These are phyloP conservation scores for Ascosphaera aggregata DNA, from an alignment of 2,329 filamentous ascomycete genomes.

Conservation along the genomic window DNA sequence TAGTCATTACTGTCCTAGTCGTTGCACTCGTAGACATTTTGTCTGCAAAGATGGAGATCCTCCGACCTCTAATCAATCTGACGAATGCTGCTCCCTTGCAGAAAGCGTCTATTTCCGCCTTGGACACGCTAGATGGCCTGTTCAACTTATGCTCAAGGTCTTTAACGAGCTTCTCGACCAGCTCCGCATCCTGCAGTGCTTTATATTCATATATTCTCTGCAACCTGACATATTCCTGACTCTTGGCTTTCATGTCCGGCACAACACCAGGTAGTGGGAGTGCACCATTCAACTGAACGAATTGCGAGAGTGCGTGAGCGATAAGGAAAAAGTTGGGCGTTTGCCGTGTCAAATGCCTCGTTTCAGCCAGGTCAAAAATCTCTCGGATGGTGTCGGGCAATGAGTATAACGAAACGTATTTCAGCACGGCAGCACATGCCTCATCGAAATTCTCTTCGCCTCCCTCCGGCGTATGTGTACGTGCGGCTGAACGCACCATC, in stretches of 20 bases:
- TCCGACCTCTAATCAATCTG: conserved; percentile 52
- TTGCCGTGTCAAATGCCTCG: conserved; percentile 19
- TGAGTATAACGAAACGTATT: conserved; percentile 49
- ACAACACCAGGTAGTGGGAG: conserved; percentile 70
- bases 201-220: conserved; percentile 88
- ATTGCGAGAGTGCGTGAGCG: conserved; percentile 51
- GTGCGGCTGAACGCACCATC: conserved; percentile 40
- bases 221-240: conserved; percentile 65
- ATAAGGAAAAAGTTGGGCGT: conserved; percentile 72
- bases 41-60: conserved; percentile 22
- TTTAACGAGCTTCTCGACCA: conserved; percentile 46
- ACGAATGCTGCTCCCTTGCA: conserved; percentile 91
- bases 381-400: conserved; percentile 48
- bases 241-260: conserved; percentile 95
- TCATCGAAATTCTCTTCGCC: conserved; percentile 96
- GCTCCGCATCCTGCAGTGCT: conserved; percentile 51
- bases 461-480: conserved; percentile 54
- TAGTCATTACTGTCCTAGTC: neutral
- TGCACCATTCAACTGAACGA: conserved; percentile 47
- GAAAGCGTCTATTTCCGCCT: conserved; percentile 65
- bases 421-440: conserved; percentile 65
- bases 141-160: conserved; percentile 25
- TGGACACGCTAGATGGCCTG: conserved; percentile 31
- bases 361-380: conserved; percentile 51
- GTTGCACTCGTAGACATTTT: conserved; percentile 14